Evolutionary conservation across 257 asterid genomes (phyloP).

Genomic region (Thymus quinquecostatus): DNA sequence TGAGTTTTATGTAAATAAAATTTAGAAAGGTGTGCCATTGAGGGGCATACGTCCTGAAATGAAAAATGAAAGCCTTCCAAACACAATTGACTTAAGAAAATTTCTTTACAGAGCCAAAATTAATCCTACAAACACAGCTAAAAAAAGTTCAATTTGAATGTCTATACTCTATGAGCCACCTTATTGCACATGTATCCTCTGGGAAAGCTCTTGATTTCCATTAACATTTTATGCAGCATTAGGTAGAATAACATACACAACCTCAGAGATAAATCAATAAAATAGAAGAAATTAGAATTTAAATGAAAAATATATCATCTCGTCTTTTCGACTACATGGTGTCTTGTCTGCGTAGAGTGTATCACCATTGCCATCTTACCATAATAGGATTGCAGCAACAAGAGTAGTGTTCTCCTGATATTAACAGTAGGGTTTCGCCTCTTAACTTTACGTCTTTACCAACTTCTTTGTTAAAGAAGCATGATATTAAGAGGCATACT

Average conservation of each 20-base stretch:
- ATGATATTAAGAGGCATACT: not conserved
- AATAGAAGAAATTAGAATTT: not conserved
- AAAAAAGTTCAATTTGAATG: not conserved
- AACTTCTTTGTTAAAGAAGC: not conserved
- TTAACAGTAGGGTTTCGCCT: not conserved
- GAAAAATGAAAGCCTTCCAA: not conserved
- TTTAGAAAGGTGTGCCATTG: no score
- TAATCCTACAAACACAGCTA: not conserved
- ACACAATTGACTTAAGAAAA: not conserved
- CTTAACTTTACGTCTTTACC: not conserved
- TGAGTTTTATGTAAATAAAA: no score
- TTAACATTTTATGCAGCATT: not conserved
- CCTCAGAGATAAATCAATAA: not conserved
- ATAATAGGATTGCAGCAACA: not conserved
- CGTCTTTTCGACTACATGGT: not conserved
- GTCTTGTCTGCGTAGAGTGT: not conserved
- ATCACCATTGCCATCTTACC: not conserved
- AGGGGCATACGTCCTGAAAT: no score
- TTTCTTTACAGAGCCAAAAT: not conserved
- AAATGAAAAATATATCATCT: not conserved
- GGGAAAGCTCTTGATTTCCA: not conserved
- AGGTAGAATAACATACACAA: not conserved
- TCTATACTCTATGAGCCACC: not conserved
- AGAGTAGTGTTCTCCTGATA: not conserved
- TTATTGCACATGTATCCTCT: not conserved